Base-by-base conservation (phyloP, 1,284 basidiomycete genomes). In the Serendipita sp. region DNA sequence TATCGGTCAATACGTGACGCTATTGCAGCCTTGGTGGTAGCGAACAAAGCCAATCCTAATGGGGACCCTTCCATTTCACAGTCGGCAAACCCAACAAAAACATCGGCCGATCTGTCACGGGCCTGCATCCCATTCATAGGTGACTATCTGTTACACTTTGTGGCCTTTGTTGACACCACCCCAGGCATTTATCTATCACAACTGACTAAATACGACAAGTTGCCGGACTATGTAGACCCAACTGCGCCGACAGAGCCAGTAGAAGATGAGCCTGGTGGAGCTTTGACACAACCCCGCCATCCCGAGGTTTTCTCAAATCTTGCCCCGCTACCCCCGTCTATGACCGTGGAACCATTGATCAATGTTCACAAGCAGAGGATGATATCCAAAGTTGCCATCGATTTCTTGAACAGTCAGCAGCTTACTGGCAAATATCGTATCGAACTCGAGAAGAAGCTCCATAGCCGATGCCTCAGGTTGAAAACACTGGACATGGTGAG, bases 361-460 rank as follows among this genome's bases (percentile, higher is more conserved):
- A 93, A 92, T 71, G 82, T 93, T 2, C 88, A 92, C 72, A 92
- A 93, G 73, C 88, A 91, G 70, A 82, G 91, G 32, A 74, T 84
- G 66, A 86, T 90, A 61, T 88, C 91, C 3, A 79, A 79, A 5
- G 82, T 88, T 35, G 85, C 91, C 69, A 88, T 88, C 70, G 78
- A 81, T 10, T 75, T 92, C 60, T 84, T 91, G 12, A 82, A 83
- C 4, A 88, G 87, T 4, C 90, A 93, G 70, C 87, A 91, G 67
- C 78, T 91, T 10, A 86, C 90, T 1, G 82, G 82, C 64, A 79
- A 81, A 63, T 78, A 86, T 45, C 80, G 85, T 49, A 87, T 82
- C 66, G 79, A 83, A 47, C 74, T 87, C 26, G 86, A 90, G 70
- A 83, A 83, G 73, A 83, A 80, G 70, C 72, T 88, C 50, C 89